Evolutionary conservation across 805 yeast genomes (phyloP).

Genomic region (Candida bentonensis): DNA sequence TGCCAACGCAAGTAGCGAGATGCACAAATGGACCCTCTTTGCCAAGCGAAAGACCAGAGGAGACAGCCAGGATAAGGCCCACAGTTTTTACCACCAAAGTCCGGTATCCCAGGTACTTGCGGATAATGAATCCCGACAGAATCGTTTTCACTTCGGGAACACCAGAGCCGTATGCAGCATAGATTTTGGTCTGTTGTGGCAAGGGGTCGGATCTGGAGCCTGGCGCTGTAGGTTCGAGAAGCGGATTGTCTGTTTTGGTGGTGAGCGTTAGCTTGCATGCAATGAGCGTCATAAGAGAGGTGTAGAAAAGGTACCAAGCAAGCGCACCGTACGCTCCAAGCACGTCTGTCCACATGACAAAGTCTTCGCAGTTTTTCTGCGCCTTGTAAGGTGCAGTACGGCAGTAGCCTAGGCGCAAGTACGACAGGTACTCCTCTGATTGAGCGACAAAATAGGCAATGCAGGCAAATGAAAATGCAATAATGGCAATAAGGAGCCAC

Average conservation of each 20-base stretch:
- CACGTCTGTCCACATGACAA: constrained; percentile 32
- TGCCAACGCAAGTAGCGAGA: constrained; percentile 44
- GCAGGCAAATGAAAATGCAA: constrained; percentile 33
- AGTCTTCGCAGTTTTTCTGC: constrained; percentile 22
- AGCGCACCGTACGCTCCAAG: constrained; percentile 17
- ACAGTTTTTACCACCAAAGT: constrained; percentile 35
- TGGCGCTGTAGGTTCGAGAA: constrained; percentile 5
- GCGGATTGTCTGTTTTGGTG: constrained; percentile 28
- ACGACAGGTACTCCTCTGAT: constrained; percentile 33
- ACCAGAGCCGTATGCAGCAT: constrained; percentile 45
- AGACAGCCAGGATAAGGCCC: constrained; percentile 37
- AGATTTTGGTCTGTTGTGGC: constrained; percentile 17
- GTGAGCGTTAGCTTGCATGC: constrained; percentile 34
- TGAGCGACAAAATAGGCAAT: constrained; percentile 36
- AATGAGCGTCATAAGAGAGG: constrained; percentile 29
- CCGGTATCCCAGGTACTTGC: constrained; percentile 37
- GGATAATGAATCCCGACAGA: constrained; percentile 42
- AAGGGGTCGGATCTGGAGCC: neutral
- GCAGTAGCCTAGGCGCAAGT: constrained; percentile 40
- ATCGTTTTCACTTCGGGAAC: constrained; percentile 51
- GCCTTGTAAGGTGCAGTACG: constrained; percentile 11
- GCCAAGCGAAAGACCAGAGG: constrained; percentile 43
- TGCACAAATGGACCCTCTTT: constrained; percentile 54
- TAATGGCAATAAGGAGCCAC: constrained; percentile 35
- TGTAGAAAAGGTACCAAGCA: constrained; percentile 23